Base-by-base conservation (phyloP, 257 asterid species). In the Plantago ovata region DNA sequence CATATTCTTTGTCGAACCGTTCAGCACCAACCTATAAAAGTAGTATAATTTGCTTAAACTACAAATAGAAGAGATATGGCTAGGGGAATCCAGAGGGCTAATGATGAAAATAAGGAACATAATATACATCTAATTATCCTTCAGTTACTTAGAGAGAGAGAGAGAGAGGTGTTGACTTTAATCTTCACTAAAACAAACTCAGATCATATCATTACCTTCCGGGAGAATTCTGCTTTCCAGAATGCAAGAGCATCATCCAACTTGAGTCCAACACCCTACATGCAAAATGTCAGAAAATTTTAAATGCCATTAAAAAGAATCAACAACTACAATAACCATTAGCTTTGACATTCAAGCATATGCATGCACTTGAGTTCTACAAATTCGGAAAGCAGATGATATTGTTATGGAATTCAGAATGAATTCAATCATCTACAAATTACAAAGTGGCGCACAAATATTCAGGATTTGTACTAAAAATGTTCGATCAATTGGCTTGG, bases 221-320 rank as follows among this genome's bases (percentile, higher is more conserved):
- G 70, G 65, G 97, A 82, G 81, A 93, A 89, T 79, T 93, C 97
- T 15, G 87, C 75, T 83, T 81, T 93, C 96, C 97, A 93, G 62
- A 93, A 93, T 38, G 94, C 87, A 71, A 93, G 95, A 71, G 99
- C 99, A 75, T 93, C 99, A 46, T 86, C 99, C 79, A 93, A 73
- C 75, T 93, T 93, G 70, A 93, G 77, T 22, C 99, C 99, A 65
- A 86, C 95, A 63, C 97, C 96, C 96, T 93, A 60, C 43, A 53
- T 60, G 60, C 61, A 61, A 22, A 60, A 19, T 13, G 56, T 42
- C 49, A 49, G 4, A 66, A 16, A n/a, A n/a, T n/a, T n/a, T n/a
- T n/a, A n/a, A n/a, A n/a, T n/a, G n/a, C 61, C 56, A 62, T 56
- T 57, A 62, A 12, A 28, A 68, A 41, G n/a, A 45, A 61, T 21